These are phyloP conservation scores for Beauveria caledonica DNA, from an alignment of 2,329 filamentous ascomycete genomes.

Conservation along the genomic window DNA sequence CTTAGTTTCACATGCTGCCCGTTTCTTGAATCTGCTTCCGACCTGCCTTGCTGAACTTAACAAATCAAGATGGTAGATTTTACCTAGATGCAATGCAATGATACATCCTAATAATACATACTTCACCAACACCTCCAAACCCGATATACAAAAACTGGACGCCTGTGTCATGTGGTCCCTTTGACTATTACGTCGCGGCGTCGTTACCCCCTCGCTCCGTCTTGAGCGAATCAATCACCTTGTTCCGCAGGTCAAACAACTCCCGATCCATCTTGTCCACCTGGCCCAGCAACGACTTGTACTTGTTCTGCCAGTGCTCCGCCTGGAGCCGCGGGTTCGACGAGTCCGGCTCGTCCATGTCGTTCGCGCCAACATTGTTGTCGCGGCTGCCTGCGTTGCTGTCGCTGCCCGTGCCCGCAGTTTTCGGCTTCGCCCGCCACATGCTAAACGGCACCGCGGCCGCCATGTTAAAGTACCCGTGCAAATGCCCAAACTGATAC, in stretches of 20 bases:
- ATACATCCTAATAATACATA: no score
- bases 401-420: conserved; percentile 12
- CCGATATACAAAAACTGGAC: no score
- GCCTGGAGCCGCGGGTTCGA: conserved; percentile 20
- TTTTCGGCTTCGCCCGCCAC: conserved; percentile 28
- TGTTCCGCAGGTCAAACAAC: conserved; percentile 34
- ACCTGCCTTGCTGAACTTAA: no score
- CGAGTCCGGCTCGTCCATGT: neutral
- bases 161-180: no score
- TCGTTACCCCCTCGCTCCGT: neutral
- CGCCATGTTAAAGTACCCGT: conserved; percentile 44
- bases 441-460: conserved; percentile 36
- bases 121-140: neutral
- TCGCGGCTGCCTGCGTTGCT: conserved; percentile 10
- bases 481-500: conserved; percentile 44
- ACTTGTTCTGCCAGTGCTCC: conserved; percentile 43
- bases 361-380: conserved; percentile 13
- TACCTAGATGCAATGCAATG: no score
- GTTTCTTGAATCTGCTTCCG: no score
- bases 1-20: no score
- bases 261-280: conserved; percentile 52
- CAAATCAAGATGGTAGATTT: no score
- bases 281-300: conserved; percentile 49
- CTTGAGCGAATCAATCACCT: conserved; percentile 31
- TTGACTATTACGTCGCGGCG: neutral